Evolutionary conservation across 805 yeast species (phyloP).

Genomic region (Yarrowia phangngaensis): DNA sequence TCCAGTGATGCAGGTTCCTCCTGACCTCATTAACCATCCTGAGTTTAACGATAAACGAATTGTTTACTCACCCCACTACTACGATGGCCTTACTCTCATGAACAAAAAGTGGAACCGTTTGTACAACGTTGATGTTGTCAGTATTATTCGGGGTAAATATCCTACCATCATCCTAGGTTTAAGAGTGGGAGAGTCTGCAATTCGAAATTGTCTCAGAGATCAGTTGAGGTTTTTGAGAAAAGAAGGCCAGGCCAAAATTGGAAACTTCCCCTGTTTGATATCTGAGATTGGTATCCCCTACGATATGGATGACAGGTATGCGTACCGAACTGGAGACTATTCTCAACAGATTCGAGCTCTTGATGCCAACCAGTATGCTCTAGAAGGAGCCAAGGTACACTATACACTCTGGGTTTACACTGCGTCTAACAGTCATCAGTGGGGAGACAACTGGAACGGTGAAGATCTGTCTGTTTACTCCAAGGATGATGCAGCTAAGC

Average conservation of each 20-base stretch:
- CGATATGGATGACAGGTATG: slow-evolving; percentile 80
- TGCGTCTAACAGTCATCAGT: slow-evolving; percentile 63
- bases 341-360: slow-evolving; percentile 72
- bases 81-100: slow-evolving; percentile 92
- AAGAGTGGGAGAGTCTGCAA: slow-evolving; percentile 66
- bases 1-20: slow-evolving; percentile 77
- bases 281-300: slow-evolving; percentile 98
- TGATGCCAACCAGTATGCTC: slow-evolving; percentile 75
- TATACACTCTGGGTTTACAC: slow-evolving; percentile 88
- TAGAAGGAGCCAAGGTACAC: slow-evolving; percentile 68
- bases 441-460: slow-evolving; percentile 92
- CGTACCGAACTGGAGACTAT: slow-evolving; percentile 65
- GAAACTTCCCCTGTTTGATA: slow-evolving; percentile 71
- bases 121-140: slow-evolving; percentile 85
- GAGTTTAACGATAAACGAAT: slow-evolving; percentile 50
- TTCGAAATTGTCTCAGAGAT: slow-evolving; percentile 62
- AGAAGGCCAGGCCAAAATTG: slow-evolving; percentile 63
- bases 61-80: slow-evolving; percentile 82
- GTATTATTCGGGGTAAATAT: slow-evolving; percentile 77
- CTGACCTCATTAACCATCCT: slow-evolving; percentile 43
- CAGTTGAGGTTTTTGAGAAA: slow-evolving; percentile 64
- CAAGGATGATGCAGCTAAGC: slow-evolving; percentile 31
- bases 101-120: slow-evolving; percentile 81
- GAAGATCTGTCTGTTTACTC: slow-evolving; percentile 92
- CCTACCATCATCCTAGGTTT: slow-evolving; percentile 68